Evolutionary conservation across 139 green algal genomes (phyloP), one percentile per base, ranked within the genome.

Genomic region (Spirogloea muscicola): DNA sequence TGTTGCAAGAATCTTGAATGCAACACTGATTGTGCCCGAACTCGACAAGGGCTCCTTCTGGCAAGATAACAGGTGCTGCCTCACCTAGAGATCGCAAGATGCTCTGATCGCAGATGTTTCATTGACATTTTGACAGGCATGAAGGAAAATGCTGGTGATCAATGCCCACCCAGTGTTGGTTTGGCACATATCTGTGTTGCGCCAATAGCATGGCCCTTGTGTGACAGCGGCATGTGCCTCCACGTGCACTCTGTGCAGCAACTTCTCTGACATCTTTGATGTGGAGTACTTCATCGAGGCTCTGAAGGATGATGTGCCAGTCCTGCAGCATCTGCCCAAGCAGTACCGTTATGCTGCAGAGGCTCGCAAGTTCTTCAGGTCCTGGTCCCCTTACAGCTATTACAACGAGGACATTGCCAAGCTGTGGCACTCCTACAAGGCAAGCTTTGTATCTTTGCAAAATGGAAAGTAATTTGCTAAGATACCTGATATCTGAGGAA

Each of bases 41-140:
- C 70, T 79, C 36, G 70, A 79, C 2, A 79, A 79, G 21, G 63
- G 25, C 25, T 79, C 70, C 21, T 79, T 75, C 36, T 79, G 70
- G 70, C 21, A 57, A 21, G 64, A 73, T 36, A 25, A 41, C 7
- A 73, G 64, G 64, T 73, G 38, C 34, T n/a, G n/a, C n/a, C n/a
- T n/a, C n/a, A n/a, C n/a, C n/a, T n/a, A n/a, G n/a, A n/a, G n/a
- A n/a, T n/a, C n/a, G n/a, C n/a, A n/a, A n/a, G n/a, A n/a, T n/a
- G n/a, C n/a, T n/a, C n/a, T n/a, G n/a, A n/a, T n/a, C n/a, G n/a
- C n/a, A n/a, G n/a, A n/a, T n/a, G n/a, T n/a, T n/a, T n/a, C n/a
- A n/a, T n/a, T n/a, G n/a, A n/a, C n/a, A n/a, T n/a, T n/a, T n/a
- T n/a, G n/a, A n/a, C n/a, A n/a, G n/a, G n/a, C n/a, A n/a, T n/a